These are phyloP conservation scores for Penicillium sclerotiorum DNA, from an alignment of 2,329 filamentous ascomycete species.

Conservation along the genomic window DNA sequence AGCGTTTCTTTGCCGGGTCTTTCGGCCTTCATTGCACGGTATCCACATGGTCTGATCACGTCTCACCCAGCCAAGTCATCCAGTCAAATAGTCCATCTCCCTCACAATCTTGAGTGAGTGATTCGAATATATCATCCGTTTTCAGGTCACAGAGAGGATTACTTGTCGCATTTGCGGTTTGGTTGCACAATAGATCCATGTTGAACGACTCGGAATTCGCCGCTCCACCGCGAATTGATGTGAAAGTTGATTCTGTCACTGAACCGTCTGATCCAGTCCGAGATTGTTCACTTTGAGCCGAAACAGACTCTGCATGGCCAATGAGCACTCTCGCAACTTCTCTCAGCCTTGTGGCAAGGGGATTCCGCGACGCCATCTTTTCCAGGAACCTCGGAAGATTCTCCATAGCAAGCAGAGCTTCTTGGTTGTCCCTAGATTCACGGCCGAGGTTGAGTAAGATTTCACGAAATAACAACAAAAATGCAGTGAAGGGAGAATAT, in stretches of 20 bases:
- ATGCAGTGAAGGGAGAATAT: slow-evolving; percentile 3
- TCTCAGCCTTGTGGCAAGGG: not conserved
- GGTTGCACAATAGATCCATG: no score
- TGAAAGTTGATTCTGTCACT: not conserved
- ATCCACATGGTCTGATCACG: no score
- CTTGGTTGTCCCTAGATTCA: not conserved
- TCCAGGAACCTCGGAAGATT: not conserved
- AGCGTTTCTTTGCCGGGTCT: no score
- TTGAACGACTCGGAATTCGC: not conserved
- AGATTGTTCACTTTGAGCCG: no score
- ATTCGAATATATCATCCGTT: not conserved
- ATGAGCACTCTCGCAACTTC: not conserved
- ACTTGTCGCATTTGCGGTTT: no score
- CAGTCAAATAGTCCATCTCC: not conserved
- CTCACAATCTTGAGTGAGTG: not conserved
- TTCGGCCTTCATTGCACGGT: no score
- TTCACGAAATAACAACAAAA: not conserved
- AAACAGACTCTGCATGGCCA: not conserved
- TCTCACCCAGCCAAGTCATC: not conserved
- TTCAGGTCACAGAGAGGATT: not conserved
- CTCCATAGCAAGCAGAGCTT: not conserved
- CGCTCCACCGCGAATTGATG: not conserved
- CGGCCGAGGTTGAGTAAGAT: not conserved
- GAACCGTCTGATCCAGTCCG: no score
- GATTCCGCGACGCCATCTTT: not conserved